Evolutionary conservation across 1,284 basidiomycete genomes (phyloP), one percentile per base, ranked within the genome.

Genomic region (Vanrija humicola): DNA sequence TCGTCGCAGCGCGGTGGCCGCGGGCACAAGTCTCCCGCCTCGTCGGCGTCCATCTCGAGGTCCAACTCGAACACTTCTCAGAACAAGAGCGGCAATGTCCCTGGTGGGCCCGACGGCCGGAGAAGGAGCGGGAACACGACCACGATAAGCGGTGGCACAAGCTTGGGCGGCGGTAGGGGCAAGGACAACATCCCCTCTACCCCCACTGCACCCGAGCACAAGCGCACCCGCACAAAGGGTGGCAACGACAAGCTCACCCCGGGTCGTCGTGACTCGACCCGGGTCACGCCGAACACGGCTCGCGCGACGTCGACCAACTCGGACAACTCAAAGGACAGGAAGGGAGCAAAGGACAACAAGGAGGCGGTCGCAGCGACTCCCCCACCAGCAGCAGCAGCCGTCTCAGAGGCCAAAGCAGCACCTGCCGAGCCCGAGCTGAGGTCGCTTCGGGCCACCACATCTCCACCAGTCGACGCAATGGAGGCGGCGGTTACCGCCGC

Each of bases 401-500:
- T 38, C 25, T 59, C n/a, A 54, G 48, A n/a, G 29, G 34, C 39
- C 57, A 52, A 19, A 12, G 52, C 21, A 29, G 48, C 34, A 19
- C 28, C 6, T 38, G 51, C 45, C 34, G 46, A 52, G 23, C 34
- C 38, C 19, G 23, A 43, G 50, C 43, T 47, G 4, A 62, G 65
- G 25, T 67, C 67, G 10, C 51, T 74, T 10, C 68, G 67, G 50
- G 62, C 69, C 10, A 42, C 60, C 14, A 55, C 61, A 3, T 67
- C 66, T 10, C 58, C 66, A 3, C 69, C 73, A 0, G 57, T 66
- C 25, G 64, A 66, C 12, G 73, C 73, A 9, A 63, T 73, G 62
- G 68, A 73, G 45, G 72, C 72, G 6, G 73, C 73, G 0, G 59
- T 61, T n/a, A 68, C 67, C 18, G 72, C 65, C 2, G 72, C 69